A percentile compares a stretch with the other conserved stretches of the same genome.
These are phyloP conservation scores for Maudiozyma saulgeensis DNA, from an alignment of 805 yeast species.

Conservation along the genomic window DNA sequence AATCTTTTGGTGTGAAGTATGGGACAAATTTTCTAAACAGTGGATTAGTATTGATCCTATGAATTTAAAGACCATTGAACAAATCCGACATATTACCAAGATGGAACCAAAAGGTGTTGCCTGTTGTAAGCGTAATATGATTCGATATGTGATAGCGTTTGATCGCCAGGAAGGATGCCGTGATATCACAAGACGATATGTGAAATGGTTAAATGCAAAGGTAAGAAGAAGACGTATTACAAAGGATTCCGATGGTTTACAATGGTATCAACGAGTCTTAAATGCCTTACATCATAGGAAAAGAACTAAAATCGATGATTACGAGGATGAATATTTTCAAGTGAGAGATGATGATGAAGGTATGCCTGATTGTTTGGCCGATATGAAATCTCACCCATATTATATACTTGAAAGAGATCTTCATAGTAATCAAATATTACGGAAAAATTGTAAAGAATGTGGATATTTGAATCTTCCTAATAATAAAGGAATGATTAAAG, in stretches of 20 bases:
- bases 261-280: constrained; percentile 50
- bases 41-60: constrained; percentile 89
- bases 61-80: constrained; percentile 53
- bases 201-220: constrained; percentile 60
- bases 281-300: constrained; percentile 20
- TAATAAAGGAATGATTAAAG: constrained; percentile 37
- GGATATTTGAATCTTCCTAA: constrained; percentile 54
- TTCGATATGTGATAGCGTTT: constrained; percentile 71
- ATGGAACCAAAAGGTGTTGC: constrained; percentile 52
- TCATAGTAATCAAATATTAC: constrained; percentile 59
- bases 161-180: constrained; percentile 54
- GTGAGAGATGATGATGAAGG: constrained; percentile 65
- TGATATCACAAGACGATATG: constrained; percentile 82
- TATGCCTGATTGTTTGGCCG: constrained; percentile 75
- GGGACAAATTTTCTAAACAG: constrained; percentile 61
- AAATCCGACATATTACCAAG: constrained; percentile 44
- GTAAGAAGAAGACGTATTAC: constrained; percentile 66
- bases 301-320: constrained; percentile 28
- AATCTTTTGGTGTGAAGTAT: constrained; percentile 87
- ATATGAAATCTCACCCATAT: constrained; percentile 78
- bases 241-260: constrained; percentile 42
- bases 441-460: constrained; percentile 50
- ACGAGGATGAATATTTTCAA: constrained; percentile 26
- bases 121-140: constrained; percentile 34
- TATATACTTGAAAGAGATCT: constrained; percentile 74